These are phyloP conservation scores for Penicillium janthinellum DNA, from an alignment of 2,329 filamentous ascomycete genomes.

Conservation along the genomic window DNA sequence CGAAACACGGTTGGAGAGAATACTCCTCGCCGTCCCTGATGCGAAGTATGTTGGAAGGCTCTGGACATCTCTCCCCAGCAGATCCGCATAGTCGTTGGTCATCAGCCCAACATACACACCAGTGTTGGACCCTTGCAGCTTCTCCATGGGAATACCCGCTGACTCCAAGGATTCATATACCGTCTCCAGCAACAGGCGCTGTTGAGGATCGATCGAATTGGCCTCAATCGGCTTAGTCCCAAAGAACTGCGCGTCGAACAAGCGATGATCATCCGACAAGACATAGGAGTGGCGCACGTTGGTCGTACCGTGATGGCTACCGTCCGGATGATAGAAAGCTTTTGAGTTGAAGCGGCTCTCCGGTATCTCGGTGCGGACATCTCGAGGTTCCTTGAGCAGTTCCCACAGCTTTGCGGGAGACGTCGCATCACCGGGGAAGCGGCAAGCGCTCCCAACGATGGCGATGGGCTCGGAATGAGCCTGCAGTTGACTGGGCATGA, in stretches of 20 bases:
- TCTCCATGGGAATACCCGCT: slow-evolving; percentile 28
- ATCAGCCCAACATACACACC: slow-evolving; percentile 32
- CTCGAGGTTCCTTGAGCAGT: slow-evolving; percentile 26
- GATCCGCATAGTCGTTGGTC: slow-evolving; percentile 30
- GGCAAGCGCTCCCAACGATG: slow-evolving; percentile 30
- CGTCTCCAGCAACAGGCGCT: slow-evolving; percentile 29
- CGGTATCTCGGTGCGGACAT: slow-evolving; percentile 26
- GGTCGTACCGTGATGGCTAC: slow-evolving; percentile 28
- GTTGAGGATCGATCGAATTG: slow-evolving; percentile 35
- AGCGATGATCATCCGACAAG: slow-evolving; percentile 25
- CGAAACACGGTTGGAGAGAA: slow-evolving; percentile 44
- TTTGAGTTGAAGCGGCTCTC: slow-evolving; percentile 25
- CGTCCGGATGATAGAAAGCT: slow-evolving; percentile 28
- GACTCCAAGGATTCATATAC: slow-evolving; percentile 31
- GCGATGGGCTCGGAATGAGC: slow-evolving; percentile 26
- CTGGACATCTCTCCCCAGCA: slow-evolving; percentile 26
- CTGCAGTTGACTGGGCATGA: slow-evolving; percentile 20
- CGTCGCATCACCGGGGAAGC: slow-evolving; percentile 29
- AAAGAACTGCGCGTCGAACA: slow-evolving; percentile 33
- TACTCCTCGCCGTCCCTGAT: slow-evolving; percentile 40
- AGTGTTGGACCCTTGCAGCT: slow-evolving; percentile 28
- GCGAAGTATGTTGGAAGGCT: slow-evolving; percentile 28
- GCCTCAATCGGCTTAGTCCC: slow-evolving; percentile 31
- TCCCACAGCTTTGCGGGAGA: slow-evolving; percentile 31
- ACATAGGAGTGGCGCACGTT: slow-evolving; percentile 30